phyloP scores from a whole-genome alignment of 2,329 filamentous ascomycete genomes.

The Calonectria pseudoreteaudii region DNA sequence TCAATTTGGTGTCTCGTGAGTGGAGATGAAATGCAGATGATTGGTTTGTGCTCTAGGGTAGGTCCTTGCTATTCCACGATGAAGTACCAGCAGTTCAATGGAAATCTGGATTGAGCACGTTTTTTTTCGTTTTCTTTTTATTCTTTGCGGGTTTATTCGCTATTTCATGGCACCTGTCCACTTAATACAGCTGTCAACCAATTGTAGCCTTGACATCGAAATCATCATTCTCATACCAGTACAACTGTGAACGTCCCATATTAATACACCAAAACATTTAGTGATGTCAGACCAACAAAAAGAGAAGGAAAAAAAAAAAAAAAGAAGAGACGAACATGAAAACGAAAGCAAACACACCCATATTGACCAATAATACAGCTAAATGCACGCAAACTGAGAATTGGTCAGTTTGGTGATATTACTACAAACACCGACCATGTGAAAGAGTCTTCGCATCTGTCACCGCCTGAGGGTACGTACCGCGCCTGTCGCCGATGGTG shows the following conservation, averaged over 20 bases:
- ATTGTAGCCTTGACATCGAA: neutral
- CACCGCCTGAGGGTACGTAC: neutral
- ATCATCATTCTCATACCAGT: neutral
- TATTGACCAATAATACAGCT: neutral
- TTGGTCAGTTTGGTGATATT: neutral
- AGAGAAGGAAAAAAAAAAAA: too few species aligned
- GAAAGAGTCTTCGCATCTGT: neutral
- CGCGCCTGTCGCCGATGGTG: neutral
- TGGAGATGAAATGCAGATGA: neutral
- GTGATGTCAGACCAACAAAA: fast-evolving
- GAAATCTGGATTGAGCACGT: neutral
- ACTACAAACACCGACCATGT: neutral
- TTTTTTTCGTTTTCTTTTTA: neutral
- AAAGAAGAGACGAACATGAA: neutral
- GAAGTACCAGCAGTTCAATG: neutral
- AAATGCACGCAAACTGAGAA: neutral
- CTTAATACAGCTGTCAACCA: neutral
- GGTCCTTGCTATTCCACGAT: neutral
- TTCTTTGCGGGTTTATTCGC: neutral
- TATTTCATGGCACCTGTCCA: neutral
- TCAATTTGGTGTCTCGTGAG: neutral
- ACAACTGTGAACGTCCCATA: too few species aligned
- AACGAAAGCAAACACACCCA: neutral
- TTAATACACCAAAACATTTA: neutral
- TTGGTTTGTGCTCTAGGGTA: neutral